Evolutionary conservation across 805 yeast species (phyloP), one percentile per base, ranked within the genome.

Genomic region (Metschnikowia hibisci): DNA sequence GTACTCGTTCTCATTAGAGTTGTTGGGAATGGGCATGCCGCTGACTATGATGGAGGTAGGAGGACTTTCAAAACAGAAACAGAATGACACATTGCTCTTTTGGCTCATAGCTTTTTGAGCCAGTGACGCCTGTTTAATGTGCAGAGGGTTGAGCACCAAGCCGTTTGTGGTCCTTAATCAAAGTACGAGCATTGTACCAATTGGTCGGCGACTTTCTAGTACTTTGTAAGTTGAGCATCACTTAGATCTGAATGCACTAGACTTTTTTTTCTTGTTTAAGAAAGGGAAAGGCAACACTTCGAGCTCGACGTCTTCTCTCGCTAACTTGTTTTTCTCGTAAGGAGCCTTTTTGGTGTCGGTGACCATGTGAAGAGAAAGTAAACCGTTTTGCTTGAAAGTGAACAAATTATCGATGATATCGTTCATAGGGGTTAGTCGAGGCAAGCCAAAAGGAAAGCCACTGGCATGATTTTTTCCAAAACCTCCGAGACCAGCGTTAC

Each of bases 21-120:
- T 53, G 13, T 67, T 40, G 77, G 47, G 81, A 78, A 43, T 60
- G 78, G 52, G 59, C 43, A 41, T 41, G 23, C 40, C 34, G 41
- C 55, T 46, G 13, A 52, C 57, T 33, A 58, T 37, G 18, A 58
- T 57, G 11, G 62, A 58, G 10, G 63, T 61, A 3, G 63, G 62
- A 10, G 62, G 63, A 22, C 55, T 62, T 33, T 62, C 63, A 40
- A 59, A 59, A 36, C 55, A 48, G 35, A 59, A 47, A 5, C 54
- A 52, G 34, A 48, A 54, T 9, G 62, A 62, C 13, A 58, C 46
- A 14, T 50, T 30, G 13, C 48, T 45, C 9, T 55, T 61, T 36
- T 53, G 53, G 14, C 61, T 60, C 28, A 50, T 34, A 3, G 45
- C 52, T 9, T 41, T 48, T 60, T 60, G 57, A 32, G 52, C 35